Evolutionary conservation across 2,329 filamentous ascomycete species (phyloP), one percentile per base, ranked within the genome.

Genomic region (Aspergillus ibericus): DNA sequence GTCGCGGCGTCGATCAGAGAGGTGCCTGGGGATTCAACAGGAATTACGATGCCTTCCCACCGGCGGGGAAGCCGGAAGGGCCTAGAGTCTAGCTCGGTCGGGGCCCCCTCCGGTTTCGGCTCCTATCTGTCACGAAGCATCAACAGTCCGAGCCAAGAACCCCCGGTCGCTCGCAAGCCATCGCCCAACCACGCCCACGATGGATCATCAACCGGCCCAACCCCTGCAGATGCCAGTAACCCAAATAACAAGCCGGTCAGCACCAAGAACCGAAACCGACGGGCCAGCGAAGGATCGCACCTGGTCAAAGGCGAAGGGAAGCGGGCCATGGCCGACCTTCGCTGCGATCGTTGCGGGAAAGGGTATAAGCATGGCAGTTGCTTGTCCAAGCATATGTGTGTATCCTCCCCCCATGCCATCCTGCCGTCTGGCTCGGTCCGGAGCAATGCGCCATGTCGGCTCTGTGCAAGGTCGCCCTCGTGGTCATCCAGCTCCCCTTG

Each of bases 301-400:
- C 82, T 93, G 63, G 81, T 83, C 70, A 96, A 95, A 78, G 88
- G 89, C 68, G 90, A 93, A 70, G 83, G 85, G 67, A 88, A 87
- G 81, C 93, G 92, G 80, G 85, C 86, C 77, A 90, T 86, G 72
- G 87, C 88, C 72, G 93, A 98, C 77, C 86, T 99, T 75, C 92
- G 90, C 78, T 99, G 95, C 82, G 92, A 96, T 75, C 93, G 93
- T 80, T 99, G 95, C 83, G 93, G 93, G 78, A 99, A 99, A 85
- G 92, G 92, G 80, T 99, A 99, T 87, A 99, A 99, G 88, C 95
- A 99, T 85, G 96, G 93, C 87, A 98, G 95, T 83, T 99, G 95
- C 87, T 87, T 99, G 83, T 96, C 91, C 77, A 99, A 98, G 87
- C 95, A 99, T 88, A 89, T 97, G 95, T 98, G 88, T 86, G 95